Base-by-base conservation (phyloP, 306 rosid species). In the Cicer bijugum region DNA sequence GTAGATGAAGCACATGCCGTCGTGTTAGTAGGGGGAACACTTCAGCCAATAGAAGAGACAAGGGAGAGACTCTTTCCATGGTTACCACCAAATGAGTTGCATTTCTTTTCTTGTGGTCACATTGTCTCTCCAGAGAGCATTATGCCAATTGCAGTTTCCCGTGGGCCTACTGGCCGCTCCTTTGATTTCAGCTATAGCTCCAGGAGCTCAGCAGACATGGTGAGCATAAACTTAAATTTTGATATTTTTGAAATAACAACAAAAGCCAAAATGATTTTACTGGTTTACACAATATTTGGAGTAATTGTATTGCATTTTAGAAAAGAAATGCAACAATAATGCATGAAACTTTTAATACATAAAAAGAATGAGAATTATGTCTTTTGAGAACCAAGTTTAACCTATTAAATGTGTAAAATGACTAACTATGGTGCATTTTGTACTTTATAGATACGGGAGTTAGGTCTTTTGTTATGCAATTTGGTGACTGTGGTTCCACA, bases 21-120 rank as follows among this genome's bases (percentile, higher is more conserved):
- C 37, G 75, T 94, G 60, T 82, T 94, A 84, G 91, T 92, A 35
- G 98, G 98, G 33, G 96, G 97, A 71, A 94, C 98, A 58, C 86
- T 91, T 72, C 97, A 89, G 75, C 98, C 98, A 64, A 86, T 88
- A 78, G 98, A 91, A 83, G 98, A 94, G 85, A 88, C 91, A 59
- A 82, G 94, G 83, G 98, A 86, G 78, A 83, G 97, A 68, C 96
- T 94, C 71, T 91, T 94, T 84, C 96, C 96, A 17, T 80, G 88
- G 88, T 73, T 94, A 79, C 89, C 86, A 59, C 84, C 60, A 9
- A 61, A 87, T 61, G 80, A 83, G 78, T 80, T 93, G 83, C 87
- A 87, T 42, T 94, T 94, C 82, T 94, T 94, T 85, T 88, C 98
- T 39, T 91, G 97, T 19, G 86, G 85, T 69, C 98, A 94, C 64